Evolutionary conservation across 202 grass and related monocot genomes (phyloP).

Genomic region (Digitaria exilis): DNA sequence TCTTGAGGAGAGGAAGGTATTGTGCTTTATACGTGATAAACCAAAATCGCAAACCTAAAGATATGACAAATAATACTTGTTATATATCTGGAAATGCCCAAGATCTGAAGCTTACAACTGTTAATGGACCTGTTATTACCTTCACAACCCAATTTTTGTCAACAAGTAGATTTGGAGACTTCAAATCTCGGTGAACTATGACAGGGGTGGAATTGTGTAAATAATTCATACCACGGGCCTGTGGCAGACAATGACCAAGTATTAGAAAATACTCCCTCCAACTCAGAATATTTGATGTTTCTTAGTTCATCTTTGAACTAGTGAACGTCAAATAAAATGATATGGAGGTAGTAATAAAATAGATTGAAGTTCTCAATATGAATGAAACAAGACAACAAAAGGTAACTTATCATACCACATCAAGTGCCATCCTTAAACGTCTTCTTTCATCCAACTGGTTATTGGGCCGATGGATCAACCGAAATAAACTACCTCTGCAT

Average conservation of each 20-base stretch:
- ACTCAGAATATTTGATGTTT: too few species aligned
- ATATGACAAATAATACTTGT: constrained; percentile 35
- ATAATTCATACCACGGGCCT: constrained; percentile 99
- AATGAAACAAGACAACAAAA: constrained; percentile 24
- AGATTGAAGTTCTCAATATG: not conserved
- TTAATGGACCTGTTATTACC: constrained; percentile 55
- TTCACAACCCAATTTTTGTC: constrained; percentile 99
- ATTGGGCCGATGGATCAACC: constrained; percentile 92
- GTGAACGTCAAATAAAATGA: too few species aligned
- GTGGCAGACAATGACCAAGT: constrained; percentile 39
- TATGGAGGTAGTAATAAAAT: too few species aligned
- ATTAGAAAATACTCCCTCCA: not conserved
- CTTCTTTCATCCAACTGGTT: constrained; percentile 97
- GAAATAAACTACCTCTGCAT: constrained; percentile 98
- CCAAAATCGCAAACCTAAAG: constrained; percentile 98
- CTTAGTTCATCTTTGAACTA: too few species aligned
- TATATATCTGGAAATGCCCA: constrained; percentile 24
- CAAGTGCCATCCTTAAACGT: constrained; percentile 95
- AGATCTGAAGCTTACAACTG: not conserved
- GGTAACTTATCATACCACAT: constrained; percentile 67
- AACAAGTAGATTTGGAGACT: constrained; percentile 97
- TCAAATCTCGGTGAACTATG: constrained; percentile 94
- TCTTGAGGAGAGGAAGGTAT: constrained; percentile 97
- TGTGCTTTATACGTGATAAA: constrained; percentile 91
- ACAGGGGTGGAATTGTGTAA: constrained; percentile 93